Evolutionary conservation across 73 alveolate genomes (phyloP).

Genomic region (Diophrys sp.): DNA sequence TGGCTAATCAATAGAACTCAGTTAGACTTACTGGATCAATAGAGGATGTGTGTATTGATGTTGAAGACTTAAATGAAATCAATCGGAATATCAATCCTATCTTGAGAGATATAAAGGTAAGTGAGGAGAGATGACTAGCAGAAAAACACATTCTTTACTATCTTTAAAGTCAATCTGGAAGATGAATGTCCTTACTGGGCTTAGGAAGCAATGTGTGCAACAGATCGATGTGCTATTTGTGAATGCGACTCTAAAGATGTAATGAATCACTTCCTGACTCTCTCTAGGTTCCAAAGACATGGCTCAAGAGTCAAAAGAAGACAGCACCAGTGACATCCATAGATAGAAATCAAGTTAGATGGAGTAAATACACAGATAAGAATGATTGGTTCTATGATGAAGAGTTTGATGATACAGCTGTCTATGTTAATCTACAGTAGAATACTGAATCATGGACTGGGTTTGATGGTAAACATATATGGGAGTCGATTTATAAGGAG

Average conservation of each 20-base stretch:
- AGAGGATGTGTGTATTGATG: constrained; percentile 41
- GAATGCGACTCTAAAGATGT: constrained; percentile 79
- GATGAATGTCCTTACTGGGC: constrained; percentile 82
- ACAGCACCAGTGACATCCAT: constrained; percentile 23
- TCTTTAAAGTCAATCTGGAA: constrained; percentile 74
- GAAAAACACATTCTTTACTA: constrained; percentile 69
- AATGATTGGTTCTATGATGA: constrained; percentile 75
- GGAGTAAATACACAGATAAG: not conserved
- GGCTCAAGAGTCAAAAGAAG: constrained; percentile 5
- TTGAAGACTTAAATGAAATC: constrained; percentile 36
- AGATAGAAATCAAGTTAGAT: constrained; percentile 48
- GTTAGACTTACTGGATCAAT: constrained; percentile 22
- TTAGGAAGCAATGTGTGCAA: constrained; percentile 66
- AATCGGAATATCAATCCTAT: constrained; percentile 28
- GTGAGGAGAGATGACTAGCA: not conserved
- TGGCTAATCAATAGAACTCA: not conserved
- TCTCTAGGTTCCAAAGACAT: constrained; percentile 44
- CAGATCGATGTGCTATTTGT: constrained; percentile 71
- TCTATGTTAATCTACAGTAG: constrained; percentile 76
- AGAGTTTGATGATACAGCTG: constrained; percentile 70
- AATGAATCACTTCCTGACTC: no score
- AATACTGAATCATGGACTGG: constrained; percentile 91
- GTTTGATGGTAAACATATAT: constrained; percentile 86
- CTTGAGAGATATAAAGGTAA: constrained; percentile 20
- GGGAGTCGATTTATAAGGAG: constrained; percentile 92